Percentiles rank a stretch among this genome's conserved stretches.
Evolutionary conservation across 2,329 filamentous ascomycete species (phyloP).

Genomic region (Huntiella bhutanensis): DNA sequence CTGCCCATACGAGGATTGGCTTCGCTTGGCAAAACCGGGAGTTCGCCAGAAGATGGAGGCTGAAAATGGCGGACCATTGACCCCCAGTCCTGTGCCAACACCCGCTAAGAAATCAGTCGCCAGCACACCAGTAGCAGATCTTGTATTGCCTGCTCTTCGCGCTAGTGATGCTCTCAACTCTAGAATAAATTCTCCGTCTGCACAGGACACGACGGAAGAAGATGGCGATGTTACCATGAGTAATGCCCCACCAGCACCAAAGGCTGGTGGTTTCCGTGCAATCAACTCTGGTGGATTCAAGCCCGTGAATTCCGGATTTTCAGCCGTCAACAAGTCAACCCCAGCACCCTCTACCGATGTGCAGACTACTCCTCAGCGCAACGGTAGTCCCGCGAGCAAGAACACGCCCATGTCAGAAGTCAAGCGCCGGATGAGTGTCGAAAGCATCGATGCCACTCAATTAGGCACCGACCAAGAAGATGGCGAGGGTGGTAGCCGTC

Average conservation of each 20-base stretch:
- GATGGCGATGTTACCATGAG: constrained; percentile 30
- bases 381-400: constrained; percentile 40
- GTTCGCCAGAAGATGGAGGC: constrained; percentile 92
- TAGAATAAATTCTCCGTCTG: constrained; percentile 20
- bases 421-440: constrained; percentile 58
- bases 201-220: constrained; percentile 23
- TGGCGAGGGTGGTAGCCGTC: constrained; percentile 47
- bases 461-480: constrained; percentile 34
- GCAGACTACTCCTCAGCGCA: constrained; percentile 18
- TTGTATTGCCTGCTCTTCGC: constrained; percentile 47
- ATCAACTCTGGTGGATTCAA: constrained; percentile 47
- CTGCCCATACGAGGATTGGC: constrained; percentile 87
- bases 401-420: constrained; percentile 42
- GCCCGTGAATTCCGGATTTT: constrained; percentile 52
- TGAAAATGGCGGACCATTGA: constrained; percentile 82
- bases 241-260: constrained; percentile 24
- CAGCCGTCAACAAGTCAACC: constrained; percentile 36
- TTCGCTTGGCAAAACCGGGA: constrained; percentile 75
- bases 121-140: constrained; percentile 39
- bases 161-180: constrained; percentile 35
- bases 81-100: constrained; percentile 48
- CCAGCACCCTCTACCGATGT: constrained; percentile 3
- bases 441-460: constrained; percentile 33
- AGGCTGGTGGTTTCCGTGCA: constrained; percentile 38
- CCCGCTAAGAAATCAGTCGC: constrained; percentile 50